Percentiles rank a stretch among this genome's conserved stretches.
These are phyloP conservation scores for Ustilago hordei DNA, from an alignment of 1,284 basidiomycete species.

Conservation along the genomic window DNA sequence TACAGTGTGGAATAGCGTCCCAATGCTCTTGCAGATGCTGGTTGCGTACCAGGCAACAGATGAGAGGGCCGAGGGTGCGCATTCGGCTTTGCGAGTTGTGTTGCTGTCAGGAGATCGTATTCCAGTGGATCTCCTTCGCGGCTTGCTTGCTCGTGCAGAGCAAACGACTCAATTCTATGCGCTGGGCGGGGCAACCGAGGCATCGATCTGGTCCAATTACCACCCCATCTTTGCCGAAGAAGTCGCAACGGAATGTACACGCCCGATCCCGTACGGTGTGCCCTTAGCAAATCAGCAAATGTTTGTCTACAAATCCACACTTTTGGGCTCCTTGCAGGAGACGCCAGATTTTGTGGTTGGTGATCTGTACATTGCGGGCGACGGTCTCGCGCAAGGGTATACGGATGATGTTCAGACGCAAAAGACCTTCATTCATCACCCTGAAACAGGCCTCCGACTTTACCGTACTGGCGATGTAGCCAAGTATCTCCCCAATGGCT, in stretches of 20 bases:
- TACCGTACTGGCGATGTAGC: conserved; percentile 50
- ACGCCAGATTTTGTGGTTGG: conserved; percentile 31
- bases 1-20: not conserved
- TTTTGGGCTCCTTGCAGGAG: conserved; percentile 35
- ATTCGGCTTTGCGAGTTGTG: not conserved
- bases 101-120: not conserved
- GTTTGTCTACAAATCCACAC: conserved; percentile 33
- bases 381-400: conserved; percentile 27
- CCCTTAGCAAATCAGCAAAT: conserved; percentile 49
- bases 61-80: not conserved
- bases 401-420: conserved; percentile 21
- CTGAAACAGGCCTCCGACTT: conserved; percentile 12
- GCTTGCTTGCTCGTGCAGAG: not conserved
- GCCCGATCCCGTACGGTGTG: conserved; percentile 24
- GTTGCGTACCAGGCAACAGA: not conserved
- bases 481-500: conserved; percentile 54
- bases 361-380: conserved; percentile 49
- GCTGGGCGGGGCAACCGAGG: not conserved
- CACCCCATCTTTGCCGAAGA: not conserved
- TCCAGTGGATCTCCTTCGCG: not conserved
- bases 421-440: conserved; percentile 3
- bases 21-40: not conserved
- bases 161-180: not conserved
- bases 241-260: not conserved
- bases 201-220: not conserved